phyloP scores from a whole-genome alignment of 1,139 yeast genomes.

The Pichia sp. region DNA sequence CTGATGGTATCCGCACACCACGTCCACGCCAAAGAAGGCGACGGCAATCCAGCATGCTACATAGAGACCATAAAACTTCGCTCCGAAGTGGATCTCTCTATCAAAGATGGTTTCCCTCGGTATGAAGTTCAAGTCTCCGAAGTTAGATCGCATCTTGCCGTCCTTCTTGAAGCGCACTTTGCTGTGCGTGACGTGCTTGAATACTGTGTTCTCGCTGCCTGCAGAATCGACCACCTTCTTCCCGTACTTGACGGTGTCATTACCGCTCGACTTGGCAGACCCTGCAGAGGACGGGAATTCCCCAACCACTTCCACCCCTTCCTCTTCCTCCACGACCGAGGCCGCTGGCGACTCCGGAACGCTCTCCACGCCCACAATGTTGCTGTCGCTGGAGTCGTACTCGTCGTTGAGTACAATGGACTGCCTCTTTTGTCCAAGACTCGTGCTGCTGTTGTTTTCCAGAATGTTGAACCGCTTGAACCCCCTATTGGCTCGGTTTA shows the following conservation, averaged over 20 bases:
- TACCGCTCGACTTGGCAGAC: not conserved
- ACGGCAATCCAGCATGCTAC: constrained; percentile 67
- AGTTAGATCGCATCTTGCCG: constrained; percentile 38
- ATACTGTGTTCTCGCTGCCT: not conserved
- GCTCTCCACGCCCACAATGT: not conserved
- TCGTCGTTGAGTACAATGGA: constrained; percentile 25
- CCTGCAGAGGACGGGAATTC: not conserved
- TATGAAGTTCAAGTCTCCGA: constrained; percentile 42
- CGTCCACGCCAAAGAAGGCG: constrained; percentile 48
- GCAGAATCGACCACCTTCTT: not conserved
- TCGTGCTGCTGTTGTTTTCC: constrained; percentile 16
- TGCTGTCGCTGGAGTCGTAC: constrained; percentile 21
- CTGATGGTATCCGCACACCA: constrained; percentile 41
- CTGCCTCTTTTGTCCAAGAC: constrained; percentile 11
- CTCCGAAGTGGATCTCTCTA: constrained; percentile 28
- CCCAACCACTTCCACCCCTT: not conserved
- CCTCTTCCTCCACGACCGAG: not conserved
- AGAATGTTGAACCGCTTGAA: constrained; percentile 19
- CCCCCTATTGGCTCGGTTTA: constrained; percentile 7
- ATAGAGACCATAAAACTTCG: constrained; percentile 61
- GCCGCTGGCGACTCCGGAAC: not conserved
- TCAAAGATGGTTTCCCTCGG: constrained; percentile 47
- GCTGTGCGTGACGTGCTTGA: constrained; percentile 10
- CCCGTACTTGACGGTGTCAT: not conserved
- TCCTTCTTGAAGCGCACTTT: constrained; percentile 29